A percentile compares a stretch with the other conserved stretches of the same genome.
Conservation (phyloP, 75 land plant species). For the Cryptomeria japonica region DNA sequence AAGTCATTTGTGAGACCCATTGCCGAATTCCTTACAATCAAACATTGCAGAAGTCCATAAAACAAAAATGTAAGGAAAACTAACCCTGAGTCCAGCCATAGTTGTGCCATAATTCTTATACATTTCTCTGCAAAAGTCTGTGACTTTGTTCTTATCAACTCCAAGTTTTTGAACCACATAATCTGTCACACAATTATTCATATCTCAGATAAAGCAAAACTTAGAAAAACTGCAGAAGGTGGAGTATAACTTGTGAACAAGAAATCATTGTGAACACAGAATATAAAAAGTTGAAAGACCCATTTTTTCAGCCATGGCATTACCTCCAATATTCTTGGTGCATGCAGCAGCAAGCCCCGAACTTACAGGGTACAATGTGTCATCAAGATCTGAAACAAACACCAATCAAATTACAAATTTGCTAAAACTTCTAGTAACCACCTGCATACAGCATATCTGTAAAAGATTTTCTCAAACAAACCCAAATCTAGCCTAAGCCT, state of each 20-base stretch:
- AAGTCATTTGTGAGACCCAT: background rate
- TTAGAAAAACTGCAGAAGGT: background rate
- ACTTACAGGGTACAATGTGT: slow-evolving; percentile 78
- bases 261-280: background rate
- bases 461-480: background rate
- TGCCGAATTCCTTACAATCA: background rate
- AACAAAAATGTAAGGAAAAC: background rate
- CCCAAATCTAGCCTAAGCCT: too few species aligned
- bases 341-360: slow-evolving; percentile 63
- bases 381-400: slow-evolving; percentile 63
- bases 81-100: slow-evolving; percentile 90
- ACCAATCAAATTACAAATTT: background rate
- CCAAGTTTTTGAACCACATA: slow-evolving; percentile 86
- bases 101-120: slow-evolving; percentile 85
- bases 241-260: background rate
- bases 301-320: background rate
- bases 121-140: slow-evolving; percentile 40
- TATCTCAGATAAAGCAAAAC: background rate
- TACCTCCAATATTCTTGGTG: slow-evolving; percentile 73
- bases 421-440: too few species aligned
- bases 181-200: slow-evolving; percentile 24
- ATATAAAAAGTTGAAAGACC: background rate
- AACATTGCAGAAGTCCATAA: background rate
- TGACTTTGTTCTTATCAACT: slow-evolving; percentile 43
- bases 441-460: background rate